Base-by-base conservation (phyloP, 768 basidiomycete genomes). In the Solioccasus polychromus region DNA sequence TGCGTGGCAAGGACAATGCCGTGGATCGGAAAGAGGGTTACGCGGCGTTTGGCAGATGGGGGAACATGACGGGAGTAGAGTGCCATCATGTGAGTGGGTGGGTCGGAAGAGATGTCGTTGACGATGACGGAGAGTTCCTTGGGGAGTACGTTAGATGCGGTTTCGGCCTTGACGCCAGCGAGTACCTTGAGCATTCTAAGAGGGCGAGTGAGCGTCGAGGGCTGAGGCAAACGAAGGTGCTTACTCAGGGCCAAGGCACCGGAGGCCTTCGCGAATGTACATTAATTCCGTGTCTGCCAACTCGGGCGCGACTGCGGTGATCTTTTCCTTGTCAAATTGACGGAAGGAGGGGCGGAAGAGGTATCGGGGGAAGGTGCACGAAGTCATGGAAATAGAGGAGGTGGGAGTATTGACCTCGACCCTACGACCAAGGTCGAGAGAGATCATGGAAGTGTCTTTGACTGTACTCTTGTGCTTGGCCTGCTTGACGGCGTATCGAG, bases 11-110 rank as follows among this genome's bases (percentile, higher is more conserved):
- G 59, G 3, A 73, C 56, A 28, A 72, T 61, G 22, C 60, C 68
- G 45, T 73, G 71, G 9, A 60, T 59, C 0, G 71, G 71, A 36
- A 66, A 64, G 4, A 72, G 50, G 0, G 68, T 68, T 7, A 69
- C 62, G 8, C 63, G 52, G 14, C 68, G 62, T 35, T 55, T 69
- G 5, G 58, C 30, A 12, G 39, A 31, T 14, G 58, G 50, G 4
- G 63, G 55, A 12, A 47, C 50, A 8, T 62, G 35, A 2, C 51
- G 67, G 5, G 53, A 43, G 37, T 65, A 68, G 0, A 66, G 62
- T 0, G 60, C 64, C 2, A 68, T 48, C 63, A 66, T 60, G 17
- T 66, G 64, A 0, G 64, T 68, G 14, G 64, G 64, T 53, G 64
- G 50, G 11, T 66, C 66, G 9, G 53, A 60, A 0, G 64, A 66